phyloP scores from a whole-genome alignment of 495 filamentous ascomycete genomes.

The Cryomyces antarcticus region DNA sequence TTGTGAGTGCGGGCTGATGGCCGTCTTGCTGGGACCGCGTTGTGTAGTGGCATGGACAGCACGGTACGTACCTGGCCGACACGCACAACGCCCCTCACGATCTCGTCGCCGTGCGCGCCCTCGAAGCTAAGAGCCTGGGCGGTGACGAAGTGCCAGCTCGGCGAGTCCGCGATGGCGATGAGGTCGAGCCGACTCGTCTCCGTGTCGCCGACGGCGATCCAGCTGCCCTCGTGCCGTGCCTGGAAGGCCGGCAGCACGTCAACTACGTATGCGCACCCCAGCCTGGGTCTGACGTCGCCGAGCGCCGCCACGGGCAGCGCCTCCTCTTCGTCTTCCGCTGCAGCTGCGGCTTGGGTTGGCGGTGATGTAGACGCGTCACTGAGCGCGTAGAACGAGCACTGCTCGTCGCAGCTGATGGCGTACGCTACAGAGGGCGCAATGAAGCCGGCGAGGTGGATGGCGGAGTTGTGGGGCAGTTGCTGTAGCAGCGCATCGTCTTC shows the following conservation, averaged over 20 bases:
- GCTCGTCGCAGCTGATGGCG: neutral
- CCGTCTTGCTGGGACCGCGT: neutral
- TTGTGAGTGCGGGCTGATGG: neutral
- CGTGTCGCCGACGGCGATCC: neutral
- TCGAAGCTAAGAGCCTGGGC: neutral
- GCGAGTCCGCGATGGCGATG: neutral
- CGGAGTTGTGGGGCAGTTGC: neutral
- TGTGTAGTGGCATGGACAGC: neutral
- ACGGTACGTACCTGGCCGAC: too few species aligned
- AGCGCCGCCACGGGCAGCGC: neutral
- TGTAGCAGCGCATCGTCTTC: neutral
- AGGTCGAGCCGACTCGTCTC: neutral
- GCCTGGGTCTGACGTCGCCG: neutral
- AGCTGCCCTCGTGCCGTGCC: neutral
- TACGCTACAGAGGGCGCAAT: neutral
- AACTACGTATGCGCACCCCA: neutral
- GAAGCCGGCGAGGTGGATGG: neutral
- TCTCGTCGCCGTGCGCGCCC: neutral
- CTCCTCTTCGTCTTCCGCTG: neutral
- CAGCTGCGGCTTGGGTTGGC: too few species aligned
- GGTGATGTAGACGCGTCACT: too few species aligned
- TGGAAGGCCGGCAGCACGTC: neutral
- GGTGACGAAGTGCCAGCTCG: neutral
- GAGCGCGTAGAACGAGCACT: neutral
- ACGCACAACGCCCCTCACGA: neutral